These are phyloP conservation scores for Fusarium dlaminii DNA, from an alignment of 2,329 filamentous ascomycete species.

Conservation along the genomic window DNA sequence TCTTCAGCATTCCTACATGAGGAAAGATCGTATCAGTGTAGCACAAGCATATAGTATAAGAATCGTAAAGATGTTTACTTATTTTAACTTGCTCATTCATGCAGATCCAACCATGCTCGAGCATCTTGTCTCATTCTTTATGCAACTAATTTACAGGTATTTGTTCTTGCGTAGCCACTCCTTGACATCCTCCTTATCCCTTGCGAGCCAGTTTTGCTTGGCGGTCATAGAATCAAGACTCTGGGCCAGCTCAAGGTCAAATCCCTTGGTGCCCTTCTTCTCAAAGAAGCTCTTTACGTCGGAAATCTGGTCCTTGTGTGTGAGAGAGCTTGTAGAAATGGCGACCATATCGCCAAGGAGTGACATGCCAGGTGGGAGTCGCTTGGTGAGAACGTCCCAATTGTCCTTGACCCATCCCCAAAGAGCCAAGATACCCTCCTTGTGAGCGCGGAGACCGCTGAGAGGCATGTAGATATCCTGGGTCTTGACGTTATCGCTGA, in stretches of 20 bases:
- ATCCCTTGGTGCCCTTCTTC: slow-evolving; percentile 82
- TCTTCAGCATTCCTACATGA: neutral
- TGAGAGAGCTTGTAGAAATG: slow-evolving; percentile 84
- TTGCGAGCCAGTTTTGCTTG: slow-evolving; percentile 68
- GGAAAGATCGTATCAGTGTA: no score
- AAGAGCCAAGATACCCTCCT: slow-evolving; percentile 80
- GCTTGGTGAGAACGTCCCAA: slow-evolving; percentile 85
- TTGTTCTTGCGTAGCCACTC: slow-evolving; percentile 58
- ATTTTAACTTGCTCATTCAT: neutral
- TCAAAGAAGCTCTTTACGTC: slow-evolving; percentile 84
- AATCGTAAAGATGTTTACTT: neutral
- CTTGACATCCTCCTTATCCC: slow-evolving; percentile 75
- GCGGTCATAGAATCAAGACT: slow-evolving; percentile 85
- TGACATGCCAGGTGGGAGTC: slow-evolving; percentile 84
- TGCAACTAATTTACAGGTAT: slow-evolving; percentile 36
- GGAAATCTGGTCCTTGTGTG: slow-evolving; percentile 76
- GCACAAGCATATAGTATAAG: neutral
- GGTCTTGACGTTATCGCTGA: slow-evolving; percentile 86
- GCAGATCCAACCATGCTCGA: neutral
- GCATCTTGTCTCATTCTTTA: neutral
- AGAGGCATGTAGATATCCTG: slow-evolving; percentile 95
- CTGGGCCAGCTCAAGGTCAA: slow-evolving; percentile 89
- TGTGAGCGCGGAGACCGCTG: slow-evolving; percentile 78
- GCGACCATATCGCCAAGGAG: slow-evolving; percentile 88
- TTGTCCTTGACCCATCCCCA: slow-evolving; percentile 87